A percentile compares a stretch with the other conserved stretches of the same genome.
Evolutionary conservation across 1,284 basidiomycete genomes (phyloP).

Genomic region (Inonotus obliquus): DNA sequence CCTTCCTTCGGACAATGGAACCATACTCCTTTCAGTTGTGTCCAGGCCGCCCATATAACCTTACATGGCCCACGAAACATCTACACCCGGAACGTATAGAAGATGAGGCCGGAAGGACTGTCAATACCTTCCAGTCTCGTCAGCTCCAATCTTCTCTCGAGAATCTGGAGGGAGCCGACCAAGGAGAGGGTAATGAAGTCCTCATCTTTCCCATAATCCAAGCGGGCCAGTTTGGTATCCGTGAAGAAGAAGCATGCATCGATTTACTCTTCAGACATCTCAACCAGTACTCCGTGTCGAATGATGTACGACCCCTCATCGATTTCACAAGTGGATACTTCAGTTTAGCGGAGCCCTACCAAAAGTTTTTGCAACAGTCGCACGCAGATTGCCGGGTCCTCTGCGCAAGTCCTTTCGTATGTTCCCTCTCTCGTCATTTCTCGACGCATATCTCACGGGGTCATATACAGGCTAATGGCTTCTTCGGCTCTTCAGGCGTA

Average conservation of each 20-base stretch:
- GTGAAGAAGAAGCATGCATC: slow-evolving; percentile 75
- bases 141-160: slow-evolving; percentile 20
- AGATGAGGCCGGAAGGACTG: slow-evolving; percentile 39
- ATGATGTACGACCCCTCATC: slow-evolving; percentile 38
- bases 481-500: slow-evolving; percentile 84
- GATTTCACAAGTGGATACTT: slow-evolving; percentile 96
- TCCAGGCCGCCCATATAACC: slow-evolving; percentile 24
- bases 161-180: slow-evolving; percentile 3
- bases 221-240: slow-evolving; percentile 76
- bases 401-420: slow-evolving; percentile 82
- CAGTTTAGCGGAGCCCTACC: slow-evolving; percentile 81
- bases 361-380: slow-evolving; percentile 62
- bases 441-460: not conserved
- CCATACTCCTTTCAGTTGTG: slow-evolving; percentile 70
- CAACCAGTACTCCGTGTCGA: slow-evolving; percentile 13
- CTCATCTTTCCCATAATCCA: slow-evolving; percentile 80
- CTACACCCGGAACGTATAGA: slow-evolving; percentile 61
- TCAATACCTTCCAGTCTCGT: slow-evolving; percentile 47
- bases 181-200: slow-evolving; percentile 38
- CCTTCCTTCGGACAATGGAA: slow-evolving; percentile 68
- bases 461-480: slow-evolving; percentile 80
- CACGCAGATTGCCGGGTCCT: slow-evolving; percentile 71
- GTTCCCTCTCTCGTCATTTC: slow-evolving; percentile 18
- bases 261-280: slow-evolving; percentile 52
- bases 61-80: slow-evolving; percentile 54